These are phyloP conservation scores for Aureobasidium sp. DNA, from an alignment of 2,329 filamentous ascomycete species.

Conservation along the genomic window DNA sequence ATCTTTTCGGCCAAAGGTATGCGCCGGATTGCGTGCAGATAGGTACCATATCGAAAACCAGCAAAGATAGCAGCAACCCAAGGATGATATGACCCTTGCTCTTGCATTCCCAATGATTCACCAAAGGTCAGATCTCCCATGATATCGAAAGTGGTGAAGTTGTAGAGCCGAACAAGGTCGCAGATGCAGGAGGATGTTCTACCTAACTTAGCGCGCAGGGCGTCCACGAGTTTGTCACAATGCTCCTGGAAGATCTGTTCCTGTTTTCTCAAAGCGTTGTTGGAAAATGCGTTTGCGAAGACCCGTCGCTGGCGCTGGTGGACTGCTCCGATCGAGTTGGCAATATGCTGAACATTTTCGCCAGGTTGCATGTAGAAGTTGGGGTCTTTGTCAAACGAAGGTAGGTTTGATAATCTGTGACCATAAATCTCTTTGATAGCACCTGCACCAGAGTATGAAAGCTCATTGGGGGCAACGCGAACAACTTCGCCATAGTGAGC, in stretches of 20 bases:
- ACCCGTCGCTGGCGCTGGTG: constrained; percentile 32
- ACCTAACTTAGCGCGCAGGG: constrained; percentile 39
- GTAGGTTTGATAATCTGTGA: constrained; percentile 16
- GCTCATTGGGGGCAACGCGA: constrained; percentile 41
- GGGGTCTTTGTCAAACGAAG: constrained; percentile 26
- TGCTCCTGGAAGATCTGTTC: constrained; percentile 33
- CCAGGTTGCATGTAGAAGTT: constrained; percentile 39
- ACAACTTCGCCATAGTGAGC: constrained; percentile 40
- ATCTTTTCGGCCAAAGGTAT: not conserved
- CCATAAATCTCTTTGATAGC: constrained; percentile 37
- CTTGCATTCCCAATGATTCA: constrained; percentile 28
- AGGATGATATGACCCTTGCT: constrained; percentile 15
- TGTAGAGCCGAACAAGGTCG: constrained; percentile 43
- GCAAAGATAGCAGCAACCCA: constrained; percentile 17
- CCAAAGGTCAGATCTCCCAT: constrained; percentile 23
- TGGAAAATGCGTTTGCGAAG: constrained; percentile 35
- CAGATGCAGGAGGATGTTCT: constrained; percentile 28
- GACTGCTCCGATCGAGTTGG: constrained; percentile 24
- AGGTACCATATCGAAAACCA: not conserved
- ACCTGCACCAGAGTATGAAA: constrained; percentile 35
- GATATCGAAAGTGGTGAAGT: constrained; percentile 18
- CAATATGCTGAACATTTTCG: constrained; percentile 27
- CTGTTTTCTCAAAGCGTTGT: constrained; percentile 36
- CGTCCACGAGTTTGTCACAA: constrained; percentile 33
- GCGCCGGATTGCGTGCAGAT: not conserved